Evolutionary conservation across 164 flowering plant species (phyloP), one percentile per base, ranked within the genome.

Genomic region (Vitis vinifera): DNA sequence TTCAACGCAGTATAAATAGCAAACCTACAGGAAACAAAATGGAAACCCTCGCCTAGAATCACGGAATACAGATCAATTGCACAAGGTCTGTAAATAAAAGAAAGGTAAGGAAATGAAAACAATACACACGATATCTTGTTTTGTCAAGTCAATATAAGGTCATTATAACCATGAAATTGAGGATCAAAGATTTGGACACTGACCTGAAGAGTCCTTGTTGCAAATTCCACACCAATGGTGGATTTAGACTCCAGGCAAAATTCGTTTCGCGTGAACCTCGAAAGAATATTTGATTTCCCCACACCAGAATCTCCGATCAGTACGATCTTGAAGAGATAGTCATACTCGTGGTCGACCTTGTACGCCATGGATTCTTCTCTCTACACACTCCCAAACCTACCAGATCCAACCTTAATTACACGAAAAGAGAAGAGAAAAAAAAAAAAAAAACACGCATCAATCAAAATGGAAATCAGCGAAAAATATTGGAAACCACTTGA

Each of bases 241-340:
- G 94, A 89, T 74, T 89, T 89, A 50, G 95, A 90, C 48, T 90
- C 95, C 77, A 90, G 77, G 53, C 27, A 23, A 23, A 90, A 90
- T 71, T 90, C 96, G 57, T 90, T 88, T 12, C 95, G 63, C 12
- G 95, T 90, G 73, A 88, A 90, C 67, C 95, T 81, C n/a, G 91
- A 88, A 47, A 89, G 87, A 31, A 90, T 85, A 51, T 90, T 23
- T 11, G 94, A 90, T 85, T 90, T 90, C 15, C 95, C 95, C 14
- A 90, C 95, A 47, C 94, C 91, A 0, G 94, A 90, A 67, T 90
- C 95, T 23, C 95, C 95, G 2, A 90, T 88, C 74, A 90, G 73
- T n/a, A 90, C 95, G 58, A 90, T 83, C 83, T 90, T 90, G 86
- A 90, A 90, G 23, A 90, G 79, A 64, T 90, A 90, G 79, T 90